phyloP scores from a whole-genome alignment of 108 stramenopile species.

The Phaeodactylum tricornutum region DNA sequence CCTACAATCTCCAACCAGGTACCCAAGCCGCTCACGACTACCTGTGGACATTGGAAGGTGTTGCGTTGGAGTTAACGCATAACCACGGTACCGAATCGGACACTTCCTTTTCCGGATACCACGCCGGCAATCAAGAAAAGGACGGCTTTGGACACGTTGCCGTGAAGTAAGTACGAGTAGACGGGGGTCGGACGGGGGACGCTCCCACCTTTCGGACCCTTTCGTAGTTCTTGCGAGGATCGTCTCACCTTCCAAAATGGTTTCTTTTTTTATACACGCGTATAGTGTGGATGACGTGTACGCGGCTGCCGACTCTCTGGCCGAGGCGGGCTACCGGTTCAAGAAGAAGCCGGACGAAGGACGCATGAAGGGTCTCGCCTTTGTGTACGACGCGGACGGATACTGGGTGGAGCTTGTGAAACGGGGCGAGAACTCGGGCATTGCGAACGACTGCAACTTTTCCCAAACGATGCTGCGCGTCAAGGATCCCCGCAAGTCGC shows the following conservation, averaged over 20 bases:
- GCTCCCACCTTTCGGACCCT: no score
- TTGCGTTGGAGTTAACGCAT: conserved; percentile 84
- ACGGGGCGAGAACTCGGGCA: conserved; percentile 27
- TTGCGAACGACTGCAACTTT: conserved; percentile 65
- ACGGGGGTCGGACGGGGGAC: no score
- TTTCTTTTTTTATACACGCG: neutral
- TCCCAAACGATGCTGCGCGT: conserved; percentile 96
- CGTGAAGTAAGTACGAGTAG: conserved; percentile 17
- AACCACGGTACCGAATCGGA: conserved; percentile 84
- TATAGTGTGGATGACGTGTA: conserved; percentile 72
- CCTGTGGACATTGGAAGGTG: conserved; percentile 74
- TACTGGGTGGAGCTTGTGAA: conserved; percentile 83
- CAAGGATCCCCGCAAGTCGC: conserved; percentile 79
- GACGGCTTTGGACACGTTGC: conserved; percentile 58
- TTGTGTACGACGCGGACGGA: conserved; percentile 86
- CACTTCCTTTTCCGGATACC: conserved; percentile 42
- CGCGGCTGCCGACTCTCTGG: conserved; percentile 62
- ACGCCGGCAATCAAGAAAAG: conserved; percentile 83
- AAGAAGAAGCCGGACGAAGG: conserved; percentile 95
- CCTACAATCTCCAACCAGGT: conserved; percentile 51
- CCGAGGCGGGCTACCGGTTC: conserved; percentile 73
- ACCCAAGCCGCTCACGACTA: conserved; percentile 77
- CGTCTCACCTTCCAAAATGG: neutral
- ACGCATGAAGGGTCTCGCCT: conserved; percentile 84
- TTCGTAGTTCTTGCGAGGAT: neutral